A percentile compares a stretch with the other conserved stretches of the same genome.
Conservation (phyloP, 495 filamentous ascomycete genomes). For the Penicillium odoratum region DNA sequence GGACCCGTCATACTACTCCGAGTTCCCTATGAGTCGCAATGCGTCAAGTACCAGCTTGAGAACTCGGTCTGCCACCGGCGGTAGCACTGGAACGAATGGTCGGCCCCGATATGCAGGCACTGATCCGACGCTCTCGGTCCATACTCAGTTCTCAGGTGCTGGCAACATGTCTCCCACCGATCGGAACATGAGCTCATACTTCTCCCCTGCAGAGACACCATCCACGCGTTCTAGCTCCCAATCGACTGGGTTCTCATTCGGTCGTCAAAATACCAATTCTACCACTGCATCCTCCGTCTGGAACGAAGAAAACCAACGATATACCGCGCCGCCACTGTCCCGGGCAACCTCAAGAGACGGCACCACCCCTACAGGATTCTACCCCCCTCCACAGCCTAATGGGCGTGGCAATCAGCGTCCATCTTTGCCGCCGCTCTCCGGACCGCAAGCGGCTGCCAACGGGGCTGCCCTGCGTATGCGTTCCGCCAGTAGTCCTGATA, state of each 20-base stretch:
- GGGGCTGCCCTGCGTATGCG: conserved; percentile 56
- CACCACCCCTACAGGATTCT: conserved; percentile 56
- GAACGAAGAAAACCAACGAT: conserved; percentile 71
- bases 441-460: conserved; percentile 52
- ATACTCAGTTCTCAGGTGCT: conserved; percentile 60
- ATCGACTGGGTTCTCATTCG: conserved; percentile 70
- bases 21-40: conserved; percentile 69
- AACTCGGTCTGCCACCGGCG: conserved; percentile 74
- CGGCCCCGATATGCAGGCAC: conserved; percentile 69
- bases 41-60: conserved; percentile 78
- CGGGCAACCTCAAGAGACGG: conserved; percentile 79
- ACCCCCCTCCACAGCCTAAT: conserved; percentile 48
- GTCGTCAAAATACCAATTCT: conserved; percentile 60
- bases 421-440: conserved; percentile 76
- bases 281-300: conserved; percentile 57
- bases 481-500: conserved; percentile 71
- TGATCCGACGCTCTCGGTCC: conserved; percentile 65
- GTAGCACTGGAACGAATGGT: conserved; percentile 54
- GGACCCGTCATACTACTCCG: conserved; percentile 44
- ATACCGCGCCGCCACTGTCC: conserved; percentile 83
- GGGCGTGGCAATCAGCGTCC: conserved; percentile 72
- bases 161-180: conserved; percentile 54
- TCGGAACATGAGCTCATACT: conserved; percentile 72
- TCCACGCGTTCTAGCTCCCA: conserved; percentile 83
- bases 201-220: conserved; percentile 88